Evolutionary conservation across 306 rosid species (phyloP), one percentile per base, ranked within the genome.

Genomic region (Cucurbita pepo): DNA sequence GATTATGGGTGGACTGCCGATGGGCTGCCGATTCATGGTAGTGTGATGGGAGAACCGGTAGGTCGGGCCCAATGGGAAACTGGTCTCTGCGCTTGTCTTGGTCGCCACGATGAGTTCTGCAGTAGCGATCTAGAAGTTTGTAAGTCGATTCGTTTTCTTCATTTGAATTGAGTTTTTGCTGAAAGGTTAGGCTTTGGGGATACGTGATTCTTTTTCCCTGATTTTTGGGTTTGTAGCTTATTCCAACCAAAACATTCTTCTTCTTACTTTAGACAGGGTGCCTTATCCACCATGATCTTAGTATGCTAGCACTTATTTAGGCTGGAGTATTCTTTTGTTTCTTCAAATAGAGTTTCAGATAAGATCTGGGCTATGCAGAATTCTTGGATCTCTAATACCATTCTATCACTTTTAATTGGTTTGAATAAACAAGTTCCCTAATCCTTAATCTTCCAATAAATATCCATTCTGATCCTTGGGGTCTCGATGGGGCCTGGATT

Each of bases 51-150:
- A 71, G 89, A 94, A 86, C 95, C 98, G 43, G 83, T 89, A 79
- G 84, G 80, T 58, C 89, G 96, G 30, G 10, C 78, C 41, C 91
- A 81, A 6, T 94, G 99, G 99, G 85, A 83, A 73, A 86, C 99
- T 22, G 48, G 81, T 80, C 60, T 91, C 79, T 90, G 82, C 71
- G 67, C 88, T n/a, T 94, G 97, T 76, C 85, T 94, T 30, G 99
- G 99, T 7, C 96, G 88, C 19, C 85, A 75, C 79, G 99, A 94
- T 77, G 89, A 94, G 10, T 94, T 94, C 80, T 91, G 95, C 77
- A 85, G 99, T 81, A 84, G 91, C 86, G 99, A 90, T 88, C 86
- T 94, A 50, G 99, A 94, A 94, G 99, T 94, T 85, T 94, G 99
- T 94, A 77, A 85, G 99, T 80, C 55, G 0, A 1, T 40, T 9